Percentiles rank a stretch among this genome's conserved stretches.
phyloP scores from a whole-genome alignment of 2,329 filamentous ascomycete species.

The Ophiosphaerella herpotricha region DNA sequence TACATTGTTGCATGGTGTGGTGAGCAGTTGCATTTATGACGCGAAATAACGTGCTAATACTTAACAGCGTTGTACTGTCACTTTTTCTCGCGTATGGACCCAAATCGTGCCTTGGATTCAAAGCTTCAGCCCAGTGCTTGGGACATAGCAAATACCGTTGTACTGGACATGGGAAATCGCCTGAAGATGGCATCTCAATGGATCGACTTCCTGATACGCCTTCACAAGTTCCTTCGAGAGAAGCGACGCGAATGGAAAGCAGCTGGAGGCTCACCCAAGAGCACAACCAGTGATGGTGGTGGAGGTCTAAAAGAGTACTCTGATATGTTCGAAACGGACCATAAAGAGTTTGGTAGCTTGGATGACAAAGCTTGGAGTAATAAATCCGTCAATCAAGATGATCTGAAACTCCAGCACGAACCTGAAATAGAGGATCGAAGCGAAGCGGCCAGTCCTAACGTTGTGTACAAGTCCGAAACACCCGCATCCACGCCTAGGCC shows the following conservation, averaged over 20 bases:
- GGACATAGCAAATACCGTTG: conserved; percentile 20
- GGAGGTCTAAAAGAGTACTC: conserved; percentile 25
- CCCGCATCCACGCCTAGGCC: not conserved
- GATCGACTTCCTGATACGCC: conserved; percentile 15
- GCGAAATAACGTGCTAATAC: conserved; percentile 1
- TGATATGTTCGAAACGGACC: conserved; percentile 18
- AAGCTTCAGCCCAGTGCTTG: conserved; percentile 18
- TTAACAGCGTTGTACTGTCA: conserved; percentile 63
- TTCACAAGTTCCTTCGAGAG: conserved; percentile 9
- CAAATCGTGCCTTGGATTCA: conserved; percentile 55
- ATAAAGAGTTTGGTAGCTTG: conserved; percentile 25
- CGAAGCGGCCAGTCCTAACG: not conserved
- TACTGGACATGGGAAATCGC: conserved; percentile 18
- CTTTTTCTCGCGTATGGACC: conserved; percentile 72
- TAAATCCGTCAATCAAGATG: conserved; percentile 14
- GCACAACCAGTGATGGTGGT: conserved; percentile 22
- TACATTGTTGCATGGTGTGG: conserved; percentile 69
- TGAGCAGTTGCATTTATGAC: conserved; percentile 19
- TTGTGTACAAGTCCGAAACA: not conserved
- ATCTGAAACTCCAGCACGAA: conserved; percentile 19
- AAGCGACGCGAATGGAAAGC: conserved; percentile 14
- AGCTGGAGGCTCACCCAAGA: conserved; percentile 21
- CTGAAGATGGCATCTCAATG: conserved; percentile 21
- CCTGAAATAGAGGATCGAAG: conserved; percentile 15
- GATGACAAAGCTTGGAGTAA: conserved; percentile 7